Conservation (phyloP, 148 eudicot species). For the Silene latifolia region DNA sequence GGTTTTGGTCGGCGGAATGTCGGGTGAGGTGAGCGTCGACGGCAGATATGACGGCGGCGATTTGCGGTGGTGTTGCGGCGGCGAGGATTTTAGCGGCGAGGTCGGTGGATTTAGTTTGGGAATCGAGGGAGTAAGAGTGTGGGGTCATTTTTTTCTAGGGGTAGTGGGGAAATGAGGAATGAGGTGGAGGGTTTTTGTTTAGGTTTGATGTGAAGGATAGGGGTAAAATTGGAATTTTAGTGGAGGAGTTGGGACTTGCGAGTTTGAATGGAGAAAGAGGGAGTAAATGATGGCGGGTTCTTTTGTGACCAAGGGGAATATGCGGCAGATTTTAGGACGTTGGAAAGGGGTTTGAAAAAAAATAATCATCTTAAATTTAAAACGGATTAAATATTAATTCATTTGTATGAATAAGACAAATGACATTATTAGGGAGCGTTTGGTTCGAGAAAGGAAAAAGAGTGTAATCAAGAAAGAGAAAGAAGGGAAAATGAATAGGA, state of each 20-base stretch:
- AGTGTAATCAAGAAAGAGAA: background rate
- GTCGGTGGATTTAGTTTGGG: slow-evolving; percentile 66
- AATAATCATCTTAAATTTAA: no score
- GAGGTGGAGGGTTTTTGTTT: background rate
- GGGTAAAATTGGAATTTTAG: background rate
- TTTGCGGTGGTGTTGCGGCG: slow-evolving; percentile 54
- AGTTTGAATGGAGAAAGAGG: slow-evolving; percentile 23
- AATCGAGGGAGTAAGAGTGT: slow-evolving; percentile 55
- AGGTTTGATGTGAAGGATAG: slow-evolving; percentile 4
- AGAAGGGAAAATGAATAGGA: background rate
- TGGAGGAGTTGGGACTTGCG: background rate
- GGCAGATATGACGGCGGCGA: slow-evolving; percentile 51
- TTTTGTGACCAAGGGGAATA: background rate
- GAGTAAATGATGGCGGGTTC: slow-evolving; percentile 43
- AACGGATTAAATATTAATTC: no score
- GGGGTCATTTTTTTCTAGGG: slow-evolving; percentile 48
- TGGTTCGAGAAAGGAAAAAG: no score
- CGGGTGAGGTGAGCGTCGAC: slow-evolving; percentile 53
- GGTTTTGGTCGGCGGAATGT: slow-evolving; percentile 68
- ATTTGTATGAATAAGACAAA: no score
- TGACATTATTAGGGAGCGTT: no score
- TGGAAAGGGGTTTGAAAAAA: no score
- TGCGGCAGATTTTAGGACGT: no score
- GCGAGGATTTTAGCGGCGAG: slow-evolving; percentile 58
- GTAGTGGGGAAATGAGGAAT: slow-evolving; percentile 1